Evolutionary conservation across 2,329 filamentous ascomycete species (phyloP), one percentile per base, ranked within the genome.

Genomic region (Bipolaris oryzae): DNA sequence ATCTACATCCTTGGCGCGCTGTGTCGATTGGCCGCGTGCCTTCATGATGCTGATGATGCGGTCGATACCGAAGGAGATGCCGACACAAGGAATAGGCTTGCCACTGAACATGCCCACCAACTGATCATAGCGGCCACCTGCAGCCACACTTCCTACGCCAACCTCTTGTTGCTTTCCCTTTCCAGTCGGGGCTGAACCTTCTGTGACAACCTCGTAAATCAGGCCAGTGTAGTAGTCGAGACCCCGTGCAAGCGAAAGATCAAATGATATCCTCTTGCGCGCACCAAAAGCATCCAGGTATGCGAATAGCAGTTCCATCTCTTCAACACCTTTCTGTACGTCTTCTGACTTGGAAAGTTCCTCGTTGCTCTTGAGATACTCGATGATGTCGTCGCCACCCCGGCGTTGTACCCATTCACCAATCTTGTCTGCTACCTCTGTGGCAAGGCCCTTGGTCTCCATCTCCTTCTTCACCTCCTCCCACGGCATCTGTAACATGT

Each of bases 1-100:
- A 72, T 98, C 93, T 2, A 93, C 89, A 67, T 95, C 90, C 70
- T 88, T 92, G 62, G 83, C 82, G 61, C 90, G 82, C 18, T 82
- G 77, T 52, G 80, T 84, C 55, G 84, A 85, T 60, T 85, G 86
- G 74, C 91, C 83, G 46, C 88, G 84, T 11, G 91, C 88, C 76
- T 96, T 93, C 63, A 89, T 91, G 72, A 97, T 93, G 67, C 90
- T 92, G 79, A 96, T 96, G 71, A 98, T 97, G 67, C 94, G 89
- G 77, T 98, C 94, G 46, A 97, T 91, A 53, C 94, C 94, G 72
- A 98, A 97, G 1, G 93, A 96, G 66, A 96, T 90, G 61, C 91
- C 91, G 5, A 95, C 90, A 67, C 91, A 94, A n/a, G 91, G 94
- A 53, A 97, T 92, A 73, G 93, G 88, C 79, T 93, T 94, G 68